Evolutionary conservation across 2,329 filamentous ascomycete genomes (phyloP).

Genomic region (Cryphonectria nitschkei): DNA sequence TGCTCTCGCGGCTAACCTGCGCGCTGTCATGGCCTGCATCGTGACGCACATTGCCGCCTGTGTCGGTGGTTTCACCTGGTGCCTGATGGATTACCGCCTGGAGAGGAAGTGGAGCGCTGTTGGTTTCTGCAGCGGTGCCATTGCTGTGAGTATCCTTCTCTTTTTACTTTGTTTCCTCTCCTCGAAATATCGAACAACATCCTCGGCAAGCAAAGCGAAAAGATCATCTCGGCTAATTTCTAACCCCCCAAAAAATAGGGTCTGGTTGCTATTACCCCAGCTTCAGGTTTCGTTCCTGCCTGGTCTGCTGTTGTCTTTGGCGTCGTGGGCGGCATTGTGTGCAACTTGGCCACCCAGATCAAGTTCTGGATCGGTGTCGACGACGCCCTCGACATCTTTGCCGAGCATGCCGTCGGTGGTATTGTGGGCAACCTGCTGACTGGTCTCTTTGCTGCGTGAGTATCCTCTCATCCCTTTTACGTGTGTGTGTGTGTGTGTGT

Average conservation of each 20-base stretch:
- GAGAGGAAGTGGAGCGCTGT: constrained; percentile 93
- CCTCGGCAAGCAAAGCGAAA: too few relatives aligned
- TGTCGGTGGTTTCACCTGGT: constrained; percentile 81
- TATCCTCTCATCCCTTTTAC: constrained; percentile 27
- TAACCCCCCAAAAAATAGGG: constrained; percentile 45
- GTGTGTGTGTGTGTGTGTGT: too few relatives aligned
- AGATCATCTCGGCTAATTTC: neutral
- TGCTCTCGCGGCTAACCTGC: constrained; percentile 79
- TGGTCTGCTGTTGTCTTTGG: constrained; percentile 64
- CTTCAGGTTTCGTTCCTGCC: constrained; percentile 77
- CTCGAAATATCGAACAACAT: neutral
- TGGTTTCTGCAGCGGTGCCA: constrained; percentile 88
- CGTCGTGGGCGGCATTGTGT: constrained; percentile 64
- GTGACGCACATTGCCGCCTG: constrained; percentile 87
- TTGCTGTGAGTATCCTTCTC: constrained; percentile 51
- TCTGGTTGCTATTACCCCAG: constrained; percentile 84
- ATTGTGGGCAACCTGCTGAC: constrained; percentile 81
- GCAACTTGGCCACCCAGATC: constrained; percentile 88
- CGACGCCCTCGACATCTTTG: constrained; percentile 88
- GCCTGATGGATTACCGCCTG: constrained; percentile 84
- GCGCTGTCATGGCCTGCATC: constrained; percentile 86
- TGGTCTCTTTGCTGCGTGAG: constrained; percentile 73
- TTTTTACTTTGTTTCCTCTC: neutral
- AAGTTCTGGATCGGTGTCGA: constrained; percentile 76
- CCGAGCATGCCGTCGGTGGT: constrained; percentile 84